Percentiles rank a stretch among this genome's conserved stretches.
These are phyloP conservation scores for Dothideomycetes sp. DNA, from an alignment of 2,329 filamentous ascomycete species.

Conservation along the genomic window DNA sequence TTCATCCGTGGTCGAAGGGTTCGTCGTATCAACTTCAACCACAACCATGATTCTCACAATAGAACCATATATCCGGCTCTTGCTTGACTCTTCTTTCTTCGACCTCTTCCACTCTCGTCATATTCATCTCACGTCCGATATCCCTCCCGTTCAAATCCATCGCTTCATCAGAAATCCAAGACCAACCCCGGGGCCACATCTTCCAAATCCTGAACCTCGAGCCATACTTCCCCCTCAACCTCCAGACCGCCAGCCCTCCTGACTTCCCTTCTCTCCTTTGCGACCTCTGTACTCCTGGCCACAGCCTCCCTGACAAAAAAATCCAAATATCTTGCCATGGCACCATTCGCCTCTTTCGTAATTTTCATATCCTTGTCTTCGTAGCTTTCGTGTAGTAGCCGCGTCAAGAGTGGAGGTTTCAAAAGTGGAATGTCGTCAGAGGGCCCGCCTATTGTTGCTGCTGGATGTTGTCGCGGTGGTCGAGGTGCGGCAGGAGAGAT, in stretches of 20 bases:
- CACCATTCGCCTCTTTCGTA: conserved; percentile 64
- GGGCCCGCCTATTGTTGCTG: conserved; percentile 2
- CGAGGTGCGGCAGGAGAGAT: neutral
- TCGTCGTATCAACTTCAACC: no score
- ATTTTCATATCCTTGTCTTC: conserved; percentile 60
- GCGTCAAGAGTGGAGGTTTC: conserved; percentile 63
- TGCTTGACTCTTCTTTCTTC: no score
- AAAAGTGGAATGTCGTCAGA: conserved; percentile 39
- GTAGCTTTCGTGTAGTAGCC: conserved; percentile 73
- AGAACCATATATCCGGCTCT: no score
- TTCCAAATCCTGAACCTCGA: conserved; percentile 81
- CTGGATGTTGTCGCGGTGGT: neutral
- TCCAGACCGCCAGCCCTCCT: conserved; percentile 21
- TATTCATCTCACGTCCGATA: no score
- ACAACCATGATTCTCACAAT: no score
- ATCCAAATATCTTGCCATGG: conserved; percentile 79
- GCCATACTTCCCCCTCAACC: conserved; percentile 21
- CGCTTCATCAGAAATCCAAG: conserved; percentile 53
- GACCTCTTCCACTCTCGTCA: no score
- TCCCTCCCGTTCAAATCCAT: no score
- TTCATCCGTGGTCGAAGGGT: no score
- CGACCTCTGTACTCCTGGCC: conserved; percentile 65
- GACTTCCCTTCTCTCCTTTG: conserved; percentile 39
- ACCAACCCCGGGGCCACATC: conserved; percentile 76
- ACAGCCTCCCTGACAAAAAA: conserved; percentile 85